A percentile compares a stretch with the other conserved stretches of the same genome.
Evolutionary conservation across 441 rosid genomes (phyloP).

Genomic region (Euphorbia schlechtendalii): DNA sequence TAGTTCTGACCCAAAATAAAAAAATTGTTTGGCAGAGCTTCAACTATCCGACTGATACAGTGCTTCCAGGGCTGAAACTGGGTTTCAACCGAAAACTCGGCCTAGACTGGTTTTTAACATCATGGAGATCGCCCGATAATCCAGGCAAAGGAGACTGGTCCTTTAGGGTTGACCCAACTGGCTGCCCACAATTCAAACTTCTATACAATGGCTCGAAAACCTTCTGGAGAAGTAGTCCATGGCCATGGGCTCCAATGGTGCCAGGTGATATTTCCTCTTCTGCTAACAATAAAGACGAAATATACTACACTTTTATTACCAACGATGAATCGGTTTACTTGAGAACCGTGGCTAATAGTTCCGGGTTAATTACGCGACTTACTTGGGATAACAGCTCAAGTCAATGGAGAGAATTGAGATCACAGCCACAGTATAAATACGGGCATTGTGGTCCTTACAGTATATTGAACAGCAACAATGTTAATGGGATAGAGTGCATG

Average conservation of each 20-base stretch:
- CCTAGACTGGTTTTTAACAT: background rate
- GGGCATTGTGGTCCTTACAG: conserved; percentile 26
- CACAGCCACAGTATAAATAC: conserved; percentile 20
- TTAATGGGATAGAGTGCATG: conserved; percentile 14
- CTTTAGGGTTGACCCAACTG: background rate
- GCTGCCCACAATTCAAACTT: conserved; percentile 16
- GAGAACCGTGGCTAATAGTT: conserved; percentile 15
- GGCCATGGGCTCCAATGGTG: conserved; percentile 10
- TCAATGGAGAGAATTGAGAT: conserved; percentile 11
- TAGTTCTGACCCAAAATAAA: conserved; percentile 15
- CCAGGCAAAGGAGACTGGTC: conserved; percentile 23
- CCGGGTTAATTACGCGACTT: background rate
- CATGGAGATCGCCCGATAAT: conserved; percentile 25
- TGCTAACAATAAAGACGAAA: conserved; percentile 21
- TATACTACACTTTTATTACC: background rate
- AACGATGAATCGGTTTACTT: background rate
- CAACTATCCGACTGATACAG: conserved; percentile 21
- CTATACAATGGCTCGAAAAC: background rate
- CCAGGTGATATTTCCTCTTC: background rate
- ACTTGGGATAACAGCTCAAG: conserved; percentile 18
- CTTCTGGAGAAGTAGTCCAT: conserved; percentile 17
- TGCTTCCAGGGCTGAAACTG: conserved; percentile 16
- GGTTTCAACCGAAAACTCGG: conserved; percentile 20
- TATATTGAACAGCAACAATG: background rate
- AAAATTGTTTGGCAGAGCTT: conserved; percentile 29